Base-by-base conservation (phyloP, 2,329 filamentous ascomycete genomes). In the Cladosporium cucumerinum region DNA sequence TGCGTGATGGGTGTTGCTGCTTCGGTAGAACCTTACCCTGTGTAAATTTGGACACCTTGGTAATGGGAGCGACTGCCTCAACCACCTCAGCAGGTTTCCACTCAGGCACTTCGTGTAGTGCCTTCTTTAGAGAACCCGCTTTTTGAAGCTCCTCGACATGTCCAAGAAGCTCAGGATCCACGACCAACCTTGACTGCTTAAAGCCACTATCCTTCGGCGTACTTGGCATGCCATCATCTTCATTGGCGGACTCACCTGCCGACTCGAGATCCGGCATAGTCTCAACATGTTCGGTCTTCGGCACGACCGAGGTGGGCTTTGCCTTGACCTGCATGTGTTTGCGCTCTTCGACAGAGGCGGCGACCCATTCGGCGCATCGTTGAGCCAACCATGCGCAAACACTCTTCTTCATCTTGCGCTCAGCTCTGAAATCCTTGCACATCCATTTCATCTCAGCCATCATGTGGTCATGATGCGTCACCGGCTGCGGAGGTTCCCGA, bases 391-490 rank as follows among this genome's bases (percentile, higher is more conserved):
- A 92, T 65, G 89, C 89, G 5, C 93, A 93, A 39, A 89, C 85
- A 2, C 90, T 86, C 73, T 87, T 88, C 79, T 97, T 98, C 93
- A 93, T 97, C 75, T 96, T 97, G 48, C 92, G 84, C 76, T 98
- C 95, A 77, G 97, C 92, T 60, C 90, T 86, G 73, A 97, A 98
- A 77, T 99, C 95, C 1, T 93, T 97, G 59, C 93, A 87, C 92
- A 99, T 96, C 94, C 94, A 98, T 76, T 93, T 96, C 86, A 94
- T 92, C 80, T 99, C 93, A 70, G 93, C 86, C 34, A 99, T 81
- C 63, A 98, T 77, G 61, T 94, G 85, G 78, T 99, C 95, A 86
- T 89, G 91, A 70, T 98, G 94, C 1, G 89, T 88, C 0, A 86
- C 84, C 21, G 89, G 89, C 43, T 92, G 86, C 4, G 86, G 83